These are phyloP conservation scores for Fonsecaea erecta DNA, from an alignment of 2,329 filamentous ascomycete genomes.

Conservation along the genomic window DNA sequence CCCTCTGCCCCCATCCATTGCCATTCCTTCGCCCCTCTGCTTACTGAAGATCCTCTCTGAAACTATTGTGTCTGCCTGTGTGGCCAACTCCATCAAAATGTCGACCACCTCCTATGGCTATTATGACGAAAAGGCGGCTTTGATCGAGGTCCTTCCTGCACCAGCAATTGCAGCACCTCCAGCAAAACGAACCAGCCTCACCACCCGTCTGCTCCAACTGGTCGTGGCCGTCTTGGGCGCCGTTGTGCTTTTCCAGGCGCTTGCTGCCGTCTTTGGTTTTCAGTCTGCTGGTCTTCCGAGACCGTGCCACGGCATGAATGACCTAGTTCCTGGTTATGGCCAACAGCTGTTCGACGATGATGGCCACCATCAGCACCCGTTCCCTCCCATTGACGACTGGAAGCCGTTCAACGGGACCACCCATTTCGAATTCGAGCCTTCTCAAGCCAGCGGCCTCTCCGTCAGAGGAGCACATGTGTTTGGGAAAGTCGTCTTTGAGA, in stretches of 20 bases:
- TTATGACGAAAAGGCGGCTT: conserved; percentile 12
- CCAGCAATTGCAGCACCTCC: conserved; percentile 9
- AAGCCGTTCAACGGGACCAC: conserved; percentile 27
- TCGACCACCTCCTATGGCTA: conserved; percentile 1
- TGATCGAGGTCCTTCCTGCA: conserved; percentile 17
- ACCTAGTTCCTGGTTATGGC: background rate
- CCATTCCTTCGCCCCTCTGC: background rate
- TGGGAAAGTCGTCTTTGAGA: conserved; percentile 31
- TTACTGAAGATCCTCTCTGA: background rate
- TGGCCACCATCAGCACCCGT: conserved; percentile 92
- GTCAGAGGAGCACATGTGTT: conserved; percentile 22
- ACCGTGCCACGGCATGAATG: conserved; percentile 21
- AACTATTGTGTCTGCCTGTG: background rate
- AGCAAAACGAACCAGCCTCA: conserved; percentile 1
- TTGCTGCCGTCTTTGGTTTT: background rate
- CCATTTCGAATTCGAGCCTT: conserved; percentile 31
- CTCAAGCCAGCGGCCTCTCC: conserved; percentile 21
- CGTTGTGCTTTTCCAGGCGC: conserved; percentile 13
- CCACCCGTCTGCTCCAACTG: conserved; percentile 12
- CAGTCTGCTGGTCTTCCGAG: background rate
- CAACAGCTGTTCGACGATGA: conserved; percentile 42
- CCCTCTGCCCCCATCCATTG: background rate
- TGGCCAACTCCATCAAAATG: conserved; percentile 1
- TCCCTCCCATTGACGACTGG: conserved; percentile 55
- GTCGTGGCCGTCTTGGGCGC: conserved; percentile 13